Evolutionary conservation across 2,329 filamentous ascomycete species (phyloP).

Genomic region (Lachnellula arida): DNA sequence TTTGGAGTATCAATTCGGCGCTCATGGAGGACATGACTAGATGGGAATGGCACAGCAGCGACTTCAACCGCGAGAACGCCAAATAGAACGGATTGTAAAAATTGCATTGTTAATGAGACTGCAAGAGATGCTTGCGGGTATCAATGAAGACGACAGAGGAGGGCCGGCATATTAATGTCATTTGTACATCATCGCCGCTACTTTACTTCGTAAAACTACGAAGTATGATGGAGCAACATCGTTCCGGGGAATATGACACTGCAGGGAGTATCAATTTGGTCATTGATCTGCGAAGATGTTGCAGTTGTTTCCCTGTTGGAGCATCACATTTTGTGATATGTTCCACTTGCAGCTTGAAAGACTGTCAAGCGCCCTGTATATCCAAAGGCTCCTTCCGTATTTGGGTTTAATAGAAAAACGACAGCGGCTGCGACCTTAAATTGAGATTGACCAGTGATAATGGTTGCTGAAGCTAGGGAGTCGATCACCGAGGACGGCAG

Average conservation of each 20-base stretch:
- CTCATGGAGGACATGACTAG: constrained; percentile 22
- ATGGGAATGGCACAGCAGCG: constrained; percentile 12
- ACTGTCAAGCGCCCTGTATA: background rate
- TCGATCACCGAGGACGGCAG: background rate
- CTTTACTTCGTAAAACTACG: no score
- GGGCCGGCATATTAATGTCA: background rate
- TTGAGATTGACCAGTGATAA: background rate
- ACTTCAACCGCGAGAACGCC: constrained; percentile 10
- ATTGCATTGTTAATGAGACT: constrained; percentile 12
- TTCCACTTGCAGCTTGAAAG: background rate
- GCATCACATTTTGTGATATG: no score
- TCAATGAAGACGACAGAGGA: background rate
- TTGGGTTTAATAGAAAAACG: background rate
- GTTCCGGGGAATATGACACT: background rate
- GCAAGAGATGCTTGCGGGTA: background rate
- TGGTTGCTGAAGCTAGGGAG: background rate
- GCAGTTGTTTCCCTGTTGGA: background rate
- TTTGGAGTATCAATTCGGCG: constrained; percentile 12
- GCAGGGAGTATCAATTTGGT: background rate
- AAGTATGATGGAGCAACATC: no score
- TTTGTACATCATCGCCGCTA: background rate
- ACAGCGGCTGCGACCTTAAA: background rate
- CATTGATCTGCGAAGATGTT: background rate
- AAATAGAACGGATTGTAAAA: constrained; percentile 13
- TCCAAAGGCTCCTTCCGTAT: background rate